These are phyloP conservation scores for Saccharomycopsis fibuligera DNA, from an alignment of 805 yeast genomes.

Conservation along the genomic window DNA sequence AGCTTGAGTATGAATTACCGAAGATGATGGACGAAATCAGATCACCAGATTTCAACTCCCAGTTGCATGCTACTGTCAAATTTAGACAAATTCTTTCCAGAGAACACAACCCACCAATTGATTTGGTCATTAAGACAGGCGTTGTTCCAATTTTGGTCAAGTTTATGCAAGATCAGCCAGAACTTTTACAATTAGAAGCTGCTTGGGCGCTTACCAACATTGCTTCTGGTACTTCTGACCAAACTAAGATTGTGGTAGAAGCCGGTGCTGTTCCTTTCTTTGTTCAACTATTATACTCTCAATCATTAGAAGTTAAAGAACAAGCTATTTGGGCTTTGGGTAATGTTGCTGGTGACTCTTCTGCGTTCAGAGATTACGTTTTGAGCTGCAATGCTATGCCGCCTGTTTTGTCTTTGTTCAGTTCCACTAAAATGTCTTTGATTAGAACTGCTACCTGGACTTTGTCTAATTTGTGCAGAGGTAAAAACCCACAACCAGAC, in stretches of 20 bases:
- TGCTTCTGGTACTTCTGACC: conserved; percentile 88
- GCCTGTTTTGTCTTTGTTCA: conserved; percentile 75
- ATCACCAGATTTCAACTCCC: conserved; percentile 69
- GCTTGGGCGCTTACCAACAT: conserved; percentile 99
- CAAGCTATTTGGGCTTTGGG: conserved; percentile 99
- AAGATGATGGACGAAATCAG: conserved; percentile 75
- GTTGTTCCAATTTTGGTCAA: conserved; percentile 88
- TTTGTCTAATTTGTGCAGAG: conserved; percentile 91
- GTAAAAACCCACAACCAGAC: conserved; percentile 93
- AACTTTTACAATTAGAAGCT: conserved; percentile 90
- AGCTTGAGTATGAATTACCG: conserved; percentile 65
- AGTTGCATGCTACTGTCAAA: conserved; percentile 82
- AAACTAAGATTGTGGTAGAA: conserved; percentile 85
- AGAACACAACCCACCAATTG: conserved; percentile 95
- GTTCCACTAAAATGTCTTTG: conserved; percentile 77
- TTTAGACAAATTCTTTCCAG: conserved; percentile 90
- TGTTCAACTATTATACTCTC: conserved; percentile 73
- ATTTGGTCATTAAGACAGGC: conserved; percentile 85
- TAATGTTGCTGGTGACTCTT: conserved; percentile 96
- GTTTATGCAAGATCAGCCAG: conserved; percentile 71
- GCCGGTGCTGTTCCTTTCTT: conserved; percentile 92
- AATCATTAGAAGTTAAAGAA: conserved; percentile 87
- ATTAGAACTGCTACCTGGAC: conserved; percentile 99
- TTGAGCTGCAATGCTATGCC: conserved; percentile 80
- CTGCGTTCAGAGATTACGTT: conserved; percentile 84